These are phyloP conservation scores for Diaporthe amygdali DNA, from an alignment of 2,329 filamentous ascomycete genomes.

Conservation along the genomic window DNA sequence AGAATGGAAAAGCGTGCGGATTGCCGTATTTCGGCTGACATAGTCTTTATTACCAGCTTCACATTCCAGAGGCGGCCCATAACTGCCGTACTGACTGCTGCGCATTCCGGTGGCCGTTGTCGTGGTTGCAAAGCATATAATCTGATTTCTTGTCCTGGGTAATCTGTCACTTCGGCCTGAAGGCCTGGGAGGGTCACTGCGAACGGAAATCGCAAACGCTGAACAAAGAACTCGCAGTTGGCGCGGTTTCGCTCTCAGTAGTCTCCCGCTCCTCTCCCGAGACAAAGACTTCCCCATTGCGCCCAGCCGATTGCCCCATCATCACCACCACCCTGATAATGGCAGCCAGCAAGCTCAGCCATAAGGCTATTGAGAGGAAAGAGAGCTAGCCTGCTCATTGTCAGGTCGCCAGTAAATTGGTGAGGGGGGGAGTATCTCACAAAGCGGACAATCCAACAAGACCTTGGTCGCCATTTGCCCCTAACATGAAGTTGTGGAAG, in stretches of 20 bases:
- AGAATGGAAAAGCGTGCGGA: constrained; percentile 26
- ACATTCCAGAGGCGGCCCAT: constrained; percentile 30
- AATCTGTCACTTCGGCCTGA: constrained; percentile 21
- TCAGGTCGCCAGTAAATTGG: constrained; percentile 27
- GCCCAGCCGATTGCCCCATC: constrained; percentile 21
- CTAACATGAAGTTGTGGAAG: constrained; percentile 20
- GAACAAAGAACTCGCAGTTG: constrained; percentile 35
- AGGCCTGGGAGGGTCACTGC: constrained; percentile 25
- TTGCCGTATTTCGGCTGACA: constrained; percentile 40
- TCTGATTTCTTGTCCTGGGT: constrained; percentile 8
- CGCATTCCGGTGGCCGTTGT: constrained; percentile 34
- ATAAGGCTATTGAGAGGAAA: constrained; percentile 31
- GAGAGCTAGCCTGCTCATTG: constrained; percentile 29
- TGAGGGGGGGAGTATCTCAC: constrained; percentile 28
- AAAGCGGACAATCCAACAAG: constrained; percentile 39
- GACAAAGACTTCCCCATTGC: constrained; percentile 34
- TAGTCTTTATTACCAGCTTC: constrained; percentile 41
- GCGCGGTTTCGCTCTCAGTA: constrained; percentile 35
- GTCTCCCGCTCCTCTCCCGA: constrained; percentile 51
- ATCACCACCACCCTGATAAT: constrained; percentile 26
- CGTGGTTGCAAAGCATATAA: constrained; percentile 22
- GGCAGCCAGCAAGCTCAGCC: constrained; percentile 21
- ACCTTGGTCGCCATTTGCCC: constrained; percentile 28
- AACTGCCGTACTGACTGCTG: constrained; percentile 5
- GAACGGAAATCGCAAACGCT: constrained; percentile 39